phyloP scores from a whole-genome alignment of 2,329 filamentous ascomycete species.

The Aureobasidium sp. region DNA sequence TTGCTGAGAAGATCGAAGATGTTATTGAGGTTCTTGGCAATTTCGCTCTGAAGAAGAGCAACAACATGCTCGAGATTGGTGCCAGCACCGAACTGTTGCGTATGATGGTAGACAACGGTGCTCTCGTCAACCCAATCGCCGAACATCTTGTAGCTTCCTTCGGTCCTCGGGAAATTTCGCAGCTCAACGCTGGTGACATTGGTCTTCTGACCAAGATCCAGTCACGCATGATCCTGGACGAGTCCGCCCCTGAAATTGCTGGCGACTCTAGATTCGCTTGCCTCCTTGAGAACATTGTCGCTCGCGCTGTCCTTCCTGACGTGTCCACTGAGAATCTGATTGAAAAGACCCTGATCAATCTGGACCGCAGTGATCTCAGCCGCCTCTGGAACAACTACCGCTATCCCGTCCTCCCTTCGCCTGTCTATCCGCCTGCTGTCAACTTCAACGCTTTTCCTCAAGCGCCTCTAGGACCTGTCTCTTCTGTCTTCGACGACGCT shows the following conservation, averaged over 20 bases:
- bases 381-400: conserved; percentile 54
- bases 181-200: conserved; percentile 47
- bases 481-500: conserved; percentile 65
- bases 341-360: conserved; percentile 50
- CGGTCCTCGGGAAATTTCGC: conserved; percentile 52
- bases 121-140: conserved; percentile 52
- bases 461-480: conserved; percentile 38
- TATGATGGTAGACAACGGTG: conserved; percentile 60
- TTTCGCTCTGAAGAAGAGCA: conserved; percentile 49
- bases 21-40: conserved; percentile 63
- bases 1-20: conserved; percentile 79
- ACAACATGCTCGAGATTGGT: conserved; percentile 45
- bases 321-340: conserved; percentile 50
- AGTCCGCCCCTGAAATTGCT: conserved; percentile 47
- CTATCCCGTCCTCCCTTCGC: conserved; percentile 41
- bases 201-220: conserved; percentile 57
- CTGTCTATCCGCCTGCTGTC: conserved; percentile 43
- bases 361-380: conserved; percentile 43
- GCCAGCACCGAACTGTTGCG: conserved; percentile 54
- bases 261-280: conserved; percentile 55
- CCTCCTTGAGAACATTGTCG: conserved; percentile 52
- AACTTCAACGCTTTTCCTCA: conserved; percentile 41
- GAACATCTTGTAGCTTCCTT: conserved; percentile 55
- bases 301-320: conserved; percentile 48
- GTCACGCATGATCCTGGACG: conserved; percentile 41